Percentiles rank a stretch among this genome's conserved stretches.
phyloP scores from a whole-genome alignment of 2,329 filamentous ascomycete genomes.

The Daldinia sp. region DNA sequence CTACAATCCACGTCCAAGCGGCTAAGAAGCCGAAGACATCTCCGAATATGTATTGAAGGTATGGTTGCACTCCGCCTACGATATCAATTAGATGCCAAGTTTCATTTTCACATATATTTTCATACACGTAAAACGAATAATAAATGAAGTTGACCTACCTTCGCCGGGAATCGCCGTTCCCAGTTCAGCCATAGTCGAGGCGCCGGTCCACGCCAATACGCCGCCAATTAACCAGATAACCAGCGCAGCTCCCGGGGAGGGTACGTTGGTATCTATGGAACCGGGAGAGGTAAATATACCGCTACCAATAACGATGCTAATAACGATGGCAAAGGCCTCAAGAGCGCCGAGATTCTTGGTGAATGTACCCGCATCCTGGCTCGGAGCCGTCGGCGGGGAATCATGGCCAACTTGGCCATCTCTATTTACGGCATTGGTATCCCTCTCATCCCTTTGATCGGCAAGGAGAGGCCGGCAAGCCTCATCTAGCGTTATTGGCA shows the following conservation, averaged over 20 bases:
- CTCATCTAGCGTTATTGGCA: slow-evolving; percentile 21
- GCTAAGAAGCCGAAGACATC: slow-evolving; percentile 69
- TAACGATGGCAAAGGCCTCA: slow-evolving; percentile 63
- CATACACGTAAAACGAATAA: not conserved
- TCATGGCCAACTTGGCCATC: not conserved
- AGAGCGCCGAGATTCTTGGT: slow-evolving; percentile 44
- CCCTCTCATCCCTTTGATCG: slow-evolving; percentile 21
- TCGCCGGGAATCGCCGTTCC: slow-evolving; percentile 70
- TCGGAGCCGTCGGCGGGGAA: slow-evolving; percentile 8
- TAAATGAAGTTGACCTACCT: slow-evolving; percentile 47
- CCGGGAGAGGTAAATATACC: slow-evolving; percentile 72
- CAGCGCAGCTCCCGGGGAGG: slow-evolving; percentile 65
- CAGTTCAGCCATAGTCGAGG: slow-evolving; percentile 68
- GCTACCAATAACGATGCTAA: slow-evolving; percentile 70
- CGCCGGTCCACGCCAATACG: slow-evolving; percentile 70
- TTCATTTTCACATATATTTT: not conserved
- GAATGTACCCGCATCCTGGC: slow-evolving; percentile 40
- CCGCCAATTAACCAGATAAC: slow-evolving; percentile 69
- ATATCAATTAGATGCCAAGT: slow-evolving; percentile 6
- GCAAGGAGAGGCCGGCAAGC: slow-evolving; percentile 34
- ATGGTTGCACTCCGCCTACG: slow-evolving; percentile 67
- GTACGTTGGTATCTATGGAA: slow-evolving; percentile 69
- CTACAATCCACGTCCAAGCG: slow-evolving; percentile 72
- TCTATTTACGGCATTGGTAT: not conserved
- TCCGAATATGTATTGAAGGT: slow-evolving; percentile 67